phyloP scores from a whole-genome alignment of 106 monocot species.

The Hemerocallis citrina region DNA sequence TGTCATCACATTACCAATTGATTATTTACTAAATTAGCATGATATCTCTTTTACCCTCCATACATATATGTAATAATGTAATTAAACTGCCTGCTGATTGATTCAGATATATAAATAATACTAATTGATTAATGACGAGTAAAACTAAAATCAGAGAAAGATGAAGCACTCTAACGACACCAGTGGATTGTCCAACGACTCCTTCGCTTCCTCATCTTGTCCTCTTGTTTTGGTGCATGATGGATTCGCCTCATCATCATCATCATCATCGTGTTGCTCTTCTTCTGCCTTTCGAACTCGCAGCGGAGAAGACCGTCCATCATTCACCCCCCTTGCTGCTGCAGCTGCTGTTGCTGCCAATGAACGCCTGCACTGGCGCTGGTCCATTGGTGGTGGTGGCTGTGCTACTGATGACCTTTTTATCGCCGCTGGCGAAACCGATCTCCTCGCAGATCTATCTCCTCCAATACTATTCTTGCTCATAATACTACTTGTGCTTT shows the following conservation, averaged over 20 bases:
- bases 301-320: background rate
- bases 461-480: no score
- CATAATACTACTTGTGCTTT: no score
- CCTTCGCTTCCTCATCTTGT: background rate
- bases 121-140: no score
- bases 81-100: no score
- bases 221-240: background rate
- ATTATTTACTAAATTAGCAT: no score
- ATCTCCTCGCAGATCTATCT: constrained; percentile 1
- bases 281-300: background rate
- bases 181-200: background rate
- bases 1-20: no score
- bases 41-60: no score
- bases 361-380: no score
- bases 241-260: no score
- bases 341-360: background rate
- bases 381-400: background rate
- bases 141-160: background rate
- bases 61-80: no score
- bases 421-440: background rate
- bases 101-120: no score
- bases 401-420: background rate
- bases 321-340: background rate
- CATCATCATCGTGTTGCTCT: background rate
- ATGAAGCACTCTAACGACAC: constrained; percentile 1